Evolutionary conservation across 2,329 filamentous ascomycete genomes (phyloP), one percentile per base, ranked within the genome.

Genomic region (Cladophialophora yegresii): DNA sequence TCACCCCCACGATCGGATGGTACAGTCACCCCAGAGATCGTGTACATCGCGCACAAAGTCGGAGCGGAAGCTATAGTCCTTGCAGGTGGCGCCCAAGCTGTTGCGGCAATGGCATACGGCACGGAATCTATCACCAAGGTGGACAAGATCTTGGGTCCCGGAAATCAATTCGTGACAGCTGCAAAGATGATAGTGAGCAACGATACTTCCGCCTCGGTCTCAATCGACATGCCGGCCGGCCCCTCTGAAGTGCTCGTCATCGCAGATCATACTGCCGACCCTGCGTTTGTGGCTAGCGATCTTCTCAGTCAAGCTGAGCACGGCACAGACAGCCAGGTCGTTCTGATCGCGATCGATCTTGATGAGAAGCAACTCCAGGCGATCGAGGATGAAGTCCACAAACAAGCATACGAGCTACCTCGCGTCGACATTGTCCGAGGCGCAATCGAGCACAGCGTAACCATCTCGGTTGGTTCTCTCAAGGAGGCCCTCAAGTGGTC

Each of bases 171-270:
- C 75, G 95, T 99, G 47, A 99, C 95, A 0, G 95, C 95, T 0
- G 95, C 91, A 58, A 99, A 99, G 85, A 99, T 99, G 95, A 85
- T 93, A 72, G 95, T 99, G 50, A 91, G 89, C 78, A 99, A 99
- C 77, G 95, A 99, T 76, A 98, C 95, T 51, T 96, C 92, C 65
- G 95, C 95, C 12, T 90, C 91, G 23, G 93, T 97, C 47, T 89
- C 92, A 77, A 99, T 99, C 73, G 95, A 99, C 75, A 99, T 99
- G 95, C 95, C 95, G 10, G 95, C 95, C 40, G 95, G 95, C 0
- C 95, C 95, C 0, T 96, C 92, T 40, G 95, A 99, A 77, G 92
- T 99, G 2, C 85, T 99, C n/a, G 95, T 99, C 62, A 84, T 99
- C 58, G 95, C 95, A 32, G 95, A 99, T 79, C 86, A 88, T 76